Conservation (phyloP, 192 early-diverging fungal genomes). For the Helicostylum pulchrum region DNA sequence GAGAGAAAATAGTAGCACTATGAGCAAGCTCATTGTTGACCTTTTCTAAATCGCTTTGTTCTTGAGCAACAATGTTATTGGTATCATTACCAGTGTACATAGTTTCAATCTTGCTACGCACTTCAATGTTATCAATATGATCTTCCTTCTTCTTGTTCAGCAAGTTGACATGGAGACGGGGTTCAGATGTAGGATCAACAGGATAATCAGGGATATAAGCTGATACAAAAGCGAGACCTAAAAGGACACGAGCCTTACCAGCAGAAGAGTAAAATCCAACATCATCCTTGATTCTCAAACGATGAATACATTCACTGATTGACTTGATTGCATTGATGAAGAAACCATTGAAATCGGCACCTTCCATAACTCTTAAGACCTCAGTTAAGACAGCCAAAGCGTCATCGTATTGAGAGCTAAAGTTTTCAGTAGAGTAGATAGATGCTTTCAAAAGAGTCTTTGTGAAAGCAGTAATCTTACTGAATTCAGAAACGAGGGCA, state of each 20-base stretch:
- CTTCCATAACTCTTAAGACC: constrained; percentile 2
- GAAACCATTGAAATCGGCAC: constrained; percentile 6
- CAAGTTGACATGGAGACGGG: constrained; percentile 61
- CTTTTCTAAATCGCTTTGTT: constrained; percentile 27
- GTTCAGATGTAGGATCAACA: constrained; percentile 80
- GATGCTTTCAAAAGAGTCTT: constrained; percentile 5
- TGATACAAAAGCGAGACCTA: constrained; percentile 59
- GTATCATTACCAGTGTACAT: constrained; percentile 58
- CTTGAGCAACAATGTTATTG: constrained; percentile 37
- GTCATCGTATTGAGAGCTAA: constrained; percentile 1
- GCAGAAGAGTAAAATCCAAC: constrained; percentile 28
- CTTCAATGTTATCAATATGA: constrained; percentile 54
- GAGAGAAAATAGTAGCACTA: constrained; percentile 47
- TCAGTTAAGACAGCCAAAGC: neutral
- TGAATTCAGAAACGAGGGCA: constrained; percentile 2
- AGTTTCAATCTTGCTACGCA: constrained; percentile 53
- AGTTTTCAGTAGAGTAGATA: constrained; percentile 10
- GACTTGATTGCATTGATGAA: constrained; percentile 18
- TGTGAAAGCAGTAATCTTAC: constrained; percentile 7
- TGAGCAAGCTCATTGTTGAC: constrained; percentile 39
- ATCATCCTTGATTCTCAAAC: constrained; percentile 6
- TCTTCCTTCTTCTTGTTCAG: constrained; percentile 52
- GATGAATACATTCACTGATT: constrained; percentile 17
- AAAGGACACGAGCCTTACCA: constrained; percentile 57
- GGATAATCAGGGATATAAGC: constrained; percentile 78